Conservation (phyloP, 345 rosid species). For the Diplotaxis tenuifolia region DNA sequence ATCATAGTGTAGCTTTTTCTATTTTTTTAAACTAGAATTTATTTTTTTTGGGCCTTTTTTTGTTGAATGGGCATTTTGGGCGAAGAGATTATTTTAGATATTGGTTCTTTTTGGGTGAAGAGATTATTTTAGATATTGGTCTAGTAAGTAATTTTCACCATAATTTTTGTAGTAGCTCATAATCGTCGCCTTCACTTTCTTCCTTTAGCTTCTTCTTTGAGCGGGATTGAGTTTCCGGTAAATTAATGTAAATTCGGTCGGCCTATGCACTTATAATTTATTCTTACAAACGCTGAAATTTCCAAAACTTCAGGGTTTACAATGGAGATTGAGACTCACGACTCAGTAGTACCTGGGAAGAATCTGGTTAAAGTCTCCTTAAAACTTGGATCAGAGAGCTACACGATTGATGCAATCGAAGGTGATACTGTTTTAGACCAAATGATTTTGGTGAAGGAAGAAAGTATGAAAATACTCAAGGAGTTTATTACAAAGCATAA, state of each 20-base stretch:
- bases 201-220: background rate
- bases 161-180: background rate
- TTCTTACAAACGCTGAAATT: background rate
- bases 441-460: conserved; percentile 68
- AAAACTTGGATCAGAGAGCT: conserved; percentile 65
- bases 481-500: conserved; percentile 85
- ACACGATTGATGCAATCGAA: conserved; percentile 41
- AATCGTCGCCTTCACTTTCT: background rate
- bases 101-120: too few species aligned
- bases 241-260: background rate
- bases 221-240: background rate
- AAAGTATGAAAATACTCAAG: conserved; percentile 71
- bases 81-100: background rate
- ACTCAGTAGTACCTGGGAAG: conserved; percentile 23
- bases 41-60: too few species aligned
- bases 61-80: background rate
- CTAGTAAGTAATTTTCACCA: background rate
- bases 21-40: too few species aligned
- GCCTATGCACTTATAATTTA: background rate
- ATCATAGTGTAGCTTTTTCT: too few species aligned
- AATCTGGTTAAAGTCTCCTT: conserved; percentile 50
- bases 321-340: conserved; percentile 56
- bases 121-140: background rate
- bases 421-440: conserved; percentile 59
- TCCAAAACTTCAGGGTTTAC: background rate